A percentile compares a stretch with the other conserved stretches of the same genome.
Evolutionary conservation across 73 alveolate species (phyloP).

Genomic region (Tetrahymena borealis): DNA sequence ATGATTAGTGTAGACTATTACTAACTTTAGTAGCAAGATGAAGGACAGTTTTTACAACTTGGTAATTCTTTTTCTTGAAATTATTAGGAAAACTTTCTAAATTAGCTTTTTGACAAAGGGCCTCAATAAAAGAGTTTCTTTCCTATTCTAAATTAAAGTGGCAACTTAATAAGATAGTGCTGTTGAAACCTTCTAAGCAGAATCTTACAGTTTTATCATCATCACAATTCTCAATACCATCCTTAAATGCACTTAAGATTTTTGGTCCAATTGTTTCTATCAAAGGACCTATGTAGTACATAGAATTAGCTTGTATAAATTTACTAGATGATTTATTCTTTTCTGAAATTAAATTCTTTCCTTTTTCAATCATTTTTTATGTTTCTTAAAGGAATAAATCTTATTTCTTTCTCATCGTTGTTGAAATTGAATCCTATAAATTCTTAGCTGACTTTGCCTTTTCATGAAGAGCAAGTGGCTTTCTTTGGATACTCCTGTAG

Average conservation of each 20-base stretch:
- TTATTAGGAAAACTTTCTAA: not conserved
- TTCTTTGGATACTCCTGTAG: slow-evolving; percentile 5
- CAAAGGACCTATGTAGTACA: slow-evolving; percentile 22
- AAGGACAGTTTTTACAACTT: not conserved
- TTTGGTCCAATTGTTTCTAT: slow-evolving; percentile 21
- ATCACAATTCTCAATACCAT: not conserved
- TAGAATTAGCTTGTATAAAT: slow-evolving; percentile 4
- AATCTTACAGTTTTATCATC: not conserved
- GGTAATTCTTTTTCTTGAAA: not conserved
- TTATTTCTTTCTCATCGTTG: slow-evolving; percentile 27
- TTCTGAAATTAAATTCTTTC: slow-evolving; percentile 16
- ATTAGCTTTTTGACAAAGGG: not conserved
- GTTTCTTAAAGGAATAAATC: slow-evolving; percentile 26
- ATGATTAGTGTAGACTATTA: not conserved
- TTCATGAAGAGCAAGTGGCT: slow-evolving; percentile 29
- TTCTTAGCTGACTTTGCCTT: slow-evolving; percentile 7
- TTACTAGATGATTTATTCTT: not conserved
- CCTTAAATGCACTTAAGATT: slow-evolving; percentile 4
- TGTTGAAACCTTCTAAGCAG: not conserved
- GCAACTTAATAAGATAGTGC: not conserved
- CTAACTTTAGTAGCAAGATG: not conserved
- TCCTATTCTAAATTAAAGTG: not conserved
- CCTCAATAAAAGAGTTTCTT: not conserved
- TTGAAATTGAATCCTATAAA: slow-evolving; percentile 10
- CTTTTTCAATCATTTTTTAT: slow-evolving; percentile 16